A percentile compares a stretch with the other conserved stretches of the same genome.
Conservation (phyloP, 306 rosid species). For the Clitoria ternatea region DNA sequence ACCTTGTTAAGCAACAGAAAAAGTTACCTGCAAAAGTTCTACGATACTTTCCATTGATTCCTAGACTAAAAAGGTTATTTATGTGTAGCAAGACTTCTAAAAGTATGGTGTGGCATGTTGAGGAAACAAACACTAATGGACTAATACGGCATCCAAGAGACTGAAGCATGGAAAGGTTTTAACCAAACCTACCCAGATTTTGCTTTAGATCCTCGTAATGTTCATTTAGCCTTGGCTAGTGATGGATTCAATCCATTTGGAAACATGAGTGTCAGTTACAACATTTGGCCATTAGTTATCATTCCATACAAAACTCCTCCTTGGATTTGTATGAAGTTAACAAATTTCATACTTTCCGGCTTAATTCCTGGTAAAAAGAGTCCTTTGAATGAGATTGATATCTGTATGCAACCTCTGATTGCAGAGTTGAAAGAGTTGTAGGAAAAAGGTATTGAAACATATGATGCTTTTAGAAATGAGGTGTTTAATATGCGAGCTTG, state of each 20-base stretch:
- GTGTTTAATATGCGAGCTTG: background rate
- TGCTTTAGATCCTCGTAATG: background rate
- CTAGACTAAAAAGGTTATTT: background rate
- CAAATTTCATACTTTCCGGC: background rate
- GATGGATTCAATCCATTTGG: background rate
- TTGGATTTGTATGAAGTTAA: background rate
- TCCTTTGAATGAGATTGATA: background rate
- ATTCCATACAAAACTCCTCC: background rate
- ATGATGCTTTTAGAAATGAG: background rate
- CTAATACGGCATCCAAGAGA: background rate
- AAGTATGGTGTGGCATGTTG: background rate
- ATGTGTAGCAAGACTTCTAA: background rate
- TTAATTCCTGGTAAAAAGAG: background rate
- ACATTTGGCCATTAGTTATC: background rate
- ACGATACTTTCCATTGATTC: background rate
- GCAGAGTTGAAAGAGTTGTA: background rate
- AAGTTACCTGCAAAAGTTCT: background rate
- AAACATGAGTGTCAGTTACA: background rate
- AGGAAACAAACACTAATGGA: background rate
- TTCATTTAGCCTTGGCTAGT: background rate
- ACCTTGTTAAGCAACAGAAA: background rate
- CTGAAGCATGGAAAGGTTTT: background rate
- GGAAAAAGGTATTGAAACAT: background rate
- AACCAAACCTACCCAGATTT: background rate
- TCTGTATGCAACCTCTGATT: background rate